Conservation (phyloP, 805 yeast genomes). For the Monosporozyma aquatica region DNA sequence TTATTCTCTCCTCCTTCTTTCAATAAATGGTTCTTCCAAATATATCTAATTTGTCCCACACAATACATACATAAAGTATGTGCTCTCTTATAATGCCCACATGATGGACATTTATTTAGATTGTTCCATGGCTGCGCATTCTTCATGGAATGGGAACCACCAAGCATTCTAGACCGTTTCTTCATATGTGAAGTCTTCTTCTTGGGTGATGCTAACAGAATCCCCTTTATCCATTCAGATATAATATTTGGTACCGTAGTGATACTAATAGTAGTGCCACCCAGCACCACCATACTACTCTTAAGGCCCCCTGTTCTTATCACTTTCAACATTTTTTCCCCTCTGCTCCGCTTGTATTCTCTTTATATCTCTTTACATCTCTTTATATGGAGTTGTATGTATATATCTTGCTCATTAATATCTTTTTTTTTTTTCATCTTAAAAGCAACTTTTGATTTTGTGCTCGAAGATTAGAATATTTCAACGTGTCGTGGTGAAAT, state of each 20-base stretch:
- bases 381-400: too few species aligned
- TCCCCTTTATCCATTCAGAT: conserved; percentile 34
- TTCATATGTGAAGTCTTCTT: conserved; percentile 83
- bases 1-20: conserved; percentile 7
- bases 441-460: too few species aligned
- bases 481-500: too few species aligned
- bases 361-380: too few species aligned
- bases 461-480: too few species aligned
- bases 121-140: conserved; percentile 51
- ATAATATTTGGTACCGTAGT: neutral
- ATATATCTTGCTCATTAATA: neutral
- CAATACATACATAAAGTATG: conserved; percentile 92
- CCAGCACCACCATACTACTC: neutral
- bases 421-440: neutral
- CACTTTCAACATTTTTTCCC: neutral
- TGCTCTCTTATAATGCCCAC: conserved; percentile 86
- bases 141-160: conserved; percentile 34
- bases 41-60: conserved; percentile 65
- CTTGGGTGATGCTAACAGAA: conserved; percentile 84
- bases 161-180: conserved; percentile 73
- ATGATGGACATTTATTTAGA: conserved; percentile 86
- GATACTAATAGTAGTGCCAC: too few species aligned
- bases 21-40: conserved; percentile 47
- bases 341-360: too few species aligned
- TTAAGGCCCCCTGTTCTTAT: neutral